Base-by-base conservation (phyloP, 129 eudicot species). In the Kitagawia praeruptora region DNA sequence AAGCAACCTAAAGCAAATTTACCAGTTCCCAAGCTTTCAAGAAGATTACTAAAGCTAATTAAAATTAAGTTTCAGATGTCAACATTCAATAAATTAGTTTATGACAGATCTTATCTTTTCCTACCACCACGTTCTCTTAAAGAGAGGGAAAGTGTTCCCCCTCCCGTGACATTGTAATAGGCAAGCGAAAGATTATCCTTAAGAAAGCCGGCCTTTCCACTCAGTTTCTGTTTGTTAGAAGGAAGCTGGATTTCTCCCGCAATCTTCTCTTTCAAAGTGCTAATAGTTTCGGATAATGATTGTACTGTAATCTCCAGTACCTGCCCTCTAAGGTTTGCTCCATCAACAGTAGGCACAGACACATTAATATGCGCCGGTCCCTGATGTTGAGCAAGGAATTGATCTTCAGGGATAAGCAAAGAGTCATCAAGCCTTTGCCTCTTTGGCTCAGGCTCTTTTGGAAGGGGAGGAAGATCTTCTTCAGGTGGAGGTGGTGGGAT, bases 381-480 rank as follows among this genome's bases (percentile, higher is more conserved):
- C 98, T 93, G 89, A 88, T 93, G 90, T 82, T 86, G 91, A 81
- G 98, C 91, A 82, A 93, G 78, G 81, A 93, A 93, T 70, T 87
- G 98, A n/a, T 93, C 97, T 88, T 93, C 97, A 0, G 97, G 98
- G 34, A 93, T 81, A 51, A 91, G 93, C 75, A 86, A 78, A 49
- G 97, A 86, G 80, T 93, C 97, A 85, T 91, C 98, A 27, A 85
- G 91, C 80, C 82, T 89, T 81, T 89, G 98, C 83, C 85, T 91
- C 84, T 93, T 93, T 23, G 93, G 97, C 81, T 93, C 97, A 2
- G 97, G 96, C 80, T 93, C 97, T 18, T 93, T 96, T 5, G 94
- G 94, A 34, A 89, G 98, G 0, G 96, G 98, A 2, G 96, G 96
- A 84, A 93, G 96, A 83, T 92, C 96, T 83, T 91, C 96, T 75